Percentiles rank a stretch among this genome's conserved stretches.
Conservation (phyloP, 768 basidiomycete species). For the Mycena rosella region DNA sequence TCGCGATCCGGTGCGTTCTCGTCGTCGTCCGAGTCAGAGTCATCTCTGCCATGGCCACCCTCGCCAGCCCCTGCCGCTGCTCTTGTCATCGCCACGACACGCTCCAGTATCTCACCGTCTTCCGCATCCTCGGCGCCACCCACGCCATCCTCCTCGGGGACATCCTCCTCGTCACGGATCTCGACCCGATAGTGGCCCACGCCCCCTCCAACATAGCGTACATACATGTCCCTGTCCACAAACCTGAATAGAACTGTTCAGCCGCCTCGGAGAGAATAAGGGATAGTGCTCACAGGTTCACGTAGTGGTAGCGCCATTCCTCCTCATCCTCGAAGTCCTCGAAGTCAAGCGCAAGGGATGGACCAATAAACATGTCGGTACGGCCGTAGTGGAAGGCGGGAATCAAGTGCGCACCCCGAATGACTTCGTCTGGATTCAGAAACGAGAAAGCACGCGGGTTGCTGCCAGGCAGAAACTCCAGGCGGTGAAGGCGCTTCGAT, state of each 20-base stretch:
- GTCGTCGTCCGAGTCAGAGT: too few relatives aligned
- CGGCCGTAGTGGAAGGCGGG: constrained; percentile 11
- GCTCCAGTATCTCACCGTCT: too few relatives aligned
- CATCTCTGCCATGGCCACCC: too few relatives aligned
- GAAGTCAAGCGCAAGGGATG: neutral
- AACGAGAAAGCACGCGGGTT: constrained; percentile 1
- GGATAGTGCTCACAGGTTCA: constrained; percentile 4
- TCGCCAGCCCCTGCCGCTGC: too few relatives aligned
- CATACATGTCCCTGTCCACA: constrained; percentile 1
- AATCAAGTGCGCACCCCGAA: constrained; percentile 8
- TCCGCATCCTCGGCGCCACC: too few relatives aligned
- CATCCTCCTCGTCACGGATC: neutral
- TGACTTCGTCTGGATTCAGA: constrained; percentile 12
- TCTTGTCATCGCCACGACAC: too few relatives aligned
- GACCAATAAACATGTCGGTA: neutral
- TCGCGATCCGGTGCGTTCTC: too few relatives aligned
- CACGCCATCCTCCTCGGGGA: too few relatives aligned
- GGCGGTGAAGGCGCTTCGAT: neutral
- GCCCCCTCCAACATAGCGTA: neutral
- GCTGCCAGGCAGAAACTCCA: neutral
- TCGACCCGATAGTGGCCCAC: neutral
- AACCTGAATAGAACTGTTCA: neutral
- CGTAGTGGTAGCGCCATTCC: constrained; percentile 1
- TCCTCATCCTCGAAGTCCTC: neutral
- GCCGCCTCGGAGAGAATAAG: too few relatives aligned